Evolutionary conservation across 257 asterid species (phyloP).

Genomic region (Solanum ossicruentum): DNA sequence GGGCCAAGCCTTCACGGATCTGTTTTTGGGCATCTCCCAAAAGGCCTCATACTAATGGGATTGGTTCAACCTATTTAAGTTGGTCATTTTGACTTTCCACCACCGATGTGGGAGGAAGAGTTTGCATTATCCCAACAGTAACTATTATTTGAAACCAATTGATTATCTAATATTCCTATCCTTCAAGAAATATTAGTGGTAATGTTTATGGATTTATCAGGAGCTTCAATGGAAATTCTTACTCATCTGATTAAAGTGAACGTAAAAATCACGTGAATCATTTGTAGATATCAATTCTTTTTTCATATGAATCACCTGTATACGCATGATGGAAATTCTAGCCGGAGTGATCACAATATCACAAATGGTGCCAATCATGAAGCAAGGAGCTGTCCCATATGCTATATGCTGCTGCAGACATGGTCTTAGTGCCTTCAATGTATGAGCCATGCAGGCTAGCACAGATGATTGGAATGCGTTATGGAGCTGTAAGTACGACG

Average conservation of each 20-base stretch:
- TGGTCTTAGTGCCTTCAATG: slow-evolving; percentile 87
- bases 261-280: not conserved
- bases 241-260: not conserved
- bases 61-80: no score
- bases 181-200: not conserved
- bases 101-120: no score
- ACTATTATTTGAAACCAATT: not conserved
- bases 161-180: not conserved
- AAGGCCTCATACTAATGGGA: no score
- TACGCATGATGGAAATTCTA: not conserved
- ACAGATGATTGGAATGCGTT: slow-evolving; percentile 93
- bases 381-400: slow-evolving; percentile 92
- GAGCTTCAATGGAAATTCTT: not conserved
- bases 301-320: not conserved
- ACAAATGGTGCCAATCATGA: slow-evolving; percentile 12
- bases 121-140: no score
- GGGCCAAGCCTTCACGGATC: no score
- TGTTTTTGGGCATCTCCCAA: no score
- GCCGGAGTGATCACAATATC: not conserved
- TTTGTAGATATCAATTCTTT: not conserved
- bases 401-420: slow-evolving; percentile 92
- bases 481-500: slow-evolving; percentile 58
- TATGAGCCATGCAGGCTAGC: slow-evolving; percentile 93
- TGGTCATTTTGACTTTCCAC: no score
- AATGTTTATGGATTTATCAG: not conserved